Evolutionary conservation across 2,329 filamentous ascomycete species (phyloP).

Genomic region (Pyrenophora tritici-repentis): DNA sequence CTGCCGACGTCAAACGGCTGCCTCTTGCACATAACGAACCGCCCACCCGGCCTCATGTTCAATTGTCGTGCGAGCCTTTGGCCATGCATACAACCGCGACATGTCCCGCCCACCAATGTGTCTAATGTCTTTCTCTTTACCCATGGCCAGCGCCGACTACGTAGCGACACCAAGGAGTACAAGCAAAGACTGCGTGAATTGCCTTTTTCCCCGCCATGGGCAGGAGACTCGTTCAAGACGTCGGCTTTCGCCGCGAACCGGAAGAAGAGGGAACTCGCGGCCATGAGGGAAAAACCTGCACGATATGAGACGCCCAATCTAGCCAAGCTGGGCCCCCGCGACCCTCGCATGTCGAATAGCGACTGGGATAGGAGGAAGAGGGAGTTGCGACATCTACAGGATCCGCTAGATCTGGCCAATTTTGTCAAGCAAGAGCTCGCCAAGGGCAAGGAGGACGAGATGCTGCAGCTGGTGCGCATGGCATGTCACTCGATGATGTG

Average conservation of each 20-base stretch:
- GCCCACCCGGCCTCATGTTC: slow-evolving; percentile 46
- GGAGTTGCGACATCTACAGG: slow-evolving; percentile 67
- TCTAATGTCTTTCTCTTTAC: slow-evolving; percentile 25
- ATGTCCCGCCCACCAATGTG: slow-evolving; percentile 30
- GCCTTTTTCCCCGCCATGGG: background rate
- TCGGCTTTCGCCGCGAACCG: slow-evolving; percentile 32
- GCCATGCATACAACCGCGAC: slow-evolving; percentile 51
- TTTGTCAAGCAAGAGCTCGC: slow-evolving; percentile 67
- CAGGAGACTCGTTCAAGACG: slow-evolving; percentile 32
- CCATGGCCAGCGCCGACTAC: slow-evolving; percentile 25
- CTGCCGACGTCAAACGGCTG: slow-evolving; percentile 4
- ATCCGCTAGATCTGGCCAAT: slow-evolving; percentile 74
- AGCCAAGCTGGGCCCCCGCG: slow-evolving; percentile 33
- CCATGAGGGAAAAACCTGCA: slow-evolving; percentile 18
- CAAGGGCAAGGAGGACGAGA: slow-evolving; percentile 67
- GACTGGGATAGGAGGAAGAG: slow-evolving; percentile 51
- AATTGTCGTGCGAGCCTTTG: slow-evolving; percentile 52
- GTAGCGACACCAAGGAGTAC: too few species aligned
- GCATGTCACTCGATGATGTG: slow-evolving; percentile 70
- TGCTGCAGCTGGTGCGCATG: slow-evolving; percentile 68
- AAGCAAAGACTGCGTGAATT: too few species aligned
- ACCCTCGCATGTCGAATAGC: slow-evolving; percentile 28
- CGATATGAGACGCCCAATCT: slow-evolving; percentile 21
- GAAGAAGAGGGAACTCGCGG: slow-evolving; percentile 30
- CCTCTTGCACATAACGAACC: slow-evolving; percentile 13